phyloP scores from a whole-genome alignment of 352 stramenopile species.

The Phytophthora sp. region DNA sequence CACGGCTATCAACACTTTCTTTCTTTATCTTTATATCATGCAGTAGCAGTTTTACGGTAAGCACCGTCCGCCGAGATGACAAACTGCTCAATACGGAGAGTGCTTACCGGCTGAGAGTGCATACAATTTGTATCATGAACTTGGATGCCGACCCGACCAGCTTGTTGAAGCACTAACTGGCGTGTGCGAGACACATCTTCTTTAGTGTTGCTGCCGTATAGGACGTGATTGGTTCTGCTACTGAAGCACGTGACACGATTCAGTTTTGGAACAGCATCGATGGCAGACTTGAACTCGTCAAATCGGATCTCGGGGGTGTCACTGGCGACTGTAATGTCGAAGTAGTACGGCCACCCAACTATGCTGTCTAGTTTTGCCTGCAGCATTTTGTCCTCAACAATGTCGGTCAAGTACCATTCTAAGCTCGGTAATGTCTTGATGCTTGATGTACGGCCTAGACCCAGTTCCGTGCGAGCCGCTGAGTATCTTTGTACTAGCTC shows the following conservation, averaged over 20 bases:
- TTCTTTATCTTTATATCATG: no score
- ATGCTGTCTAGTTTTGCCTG: conserved; percentile 6
- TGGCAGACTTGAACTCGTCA: background rate
- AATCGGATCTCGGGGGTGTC: background rate
- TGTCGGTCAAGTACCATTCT: conserved; percentile 18
- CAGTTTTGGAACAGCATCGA: background rate
- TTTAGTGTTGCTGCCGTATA: conserved; percentile 12
- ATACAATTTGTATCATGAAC: background rate
- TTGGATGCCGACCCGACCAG: background rate
- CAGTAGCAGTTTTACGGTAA: no score
- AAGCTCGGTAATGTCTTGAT: background rate
- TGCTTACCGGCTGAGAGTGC: no score
- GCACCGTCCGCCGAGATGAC: no score
- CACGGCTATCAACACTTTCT: no score
- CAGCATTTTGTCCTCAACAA: background rate
- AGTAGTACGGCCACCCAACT: conserved; percentile 5
- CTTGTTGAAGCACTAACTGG: background rate
- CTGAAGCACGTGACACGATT: conserved; percentile 6
- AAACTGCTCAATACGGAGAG: conserved; percentile 8
- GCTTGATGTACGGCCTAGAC: background rate
- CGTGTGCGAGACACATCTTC: background rate
- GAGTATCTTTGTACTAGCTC: conserved; percentile 13
- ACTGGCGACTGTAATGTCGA: background rate
- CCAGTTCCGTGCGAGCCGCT: background rate
- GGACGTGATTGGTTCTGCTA: background rate